Percentiles rank a stretch among this genome's conserved stretches.
Evolutionary conservation across 257 asterid species (phyloP).

Genomic region (Eustoma russellianum): DNA sequence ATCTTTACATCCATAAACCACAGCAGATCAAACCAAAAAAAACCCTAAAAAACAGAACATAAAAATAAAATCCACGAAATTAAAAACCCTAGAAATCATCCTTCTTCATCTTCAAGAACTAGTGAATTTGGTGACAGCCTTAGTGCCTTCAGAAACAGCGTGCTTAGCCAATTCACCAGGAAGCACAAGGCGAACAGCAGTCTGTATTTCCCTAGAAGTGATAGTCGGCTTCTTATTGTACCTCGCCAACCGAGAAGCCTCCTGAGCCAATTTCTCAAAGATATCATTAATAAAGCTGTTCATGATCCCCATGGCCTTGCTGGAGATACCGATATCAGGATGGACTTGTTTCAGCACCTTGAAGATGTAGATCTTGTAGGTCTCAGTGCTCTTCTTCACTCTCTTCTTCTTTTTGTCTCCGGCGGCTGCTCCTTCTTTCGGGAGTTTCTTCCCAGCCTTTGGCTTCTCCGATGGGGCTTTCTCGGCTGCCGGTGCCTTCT

Average conservation of each 20-base stretch:
- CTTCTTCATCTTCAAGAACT: conserved; percentile 25
- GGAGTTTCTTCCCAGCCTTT: conserved; percentile 54
- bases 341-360: conserved; percentile 67
- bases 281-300: conserved; percentile 65
- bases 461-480: conserved; percentile 51
- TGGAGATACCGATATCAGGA: conserved; percentile 60
- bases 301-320: conserved; percentile 73
- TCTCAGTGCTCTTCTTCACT: conserved; percentile 32
- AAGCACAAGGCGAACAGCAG: conserved; percentile 52
- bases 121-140: conserved; percentile 66
- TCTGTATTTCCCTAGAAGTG: conserved; percentile 62
- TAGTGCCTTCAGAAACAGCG: conserved; percentile 61
- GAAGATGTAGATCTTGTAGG: conserved; percentile 70
- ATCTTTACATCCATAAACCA: no score
- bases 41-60: background rate
- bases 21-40: no score
- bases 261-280: conserved; percentile 56
- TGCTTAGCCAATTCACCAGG: conserved; percentile 66
- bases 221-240: conserved; percentile 68
- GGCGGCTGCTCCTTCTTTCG: conserved; percentile 37
- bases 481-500: conserved; percentile 23
- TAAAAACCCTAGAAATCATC: conserved; percentile 1
- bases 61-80: background rate
- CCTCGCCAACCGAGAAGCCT: conserved; percentile 39
- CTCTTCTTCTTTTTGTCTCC: conserved; percentile 64